phyloP scores from a whole-genome alignment of 2,329 filamentous ascomycete genomes.

The Diaporthe sp. region DNA sequence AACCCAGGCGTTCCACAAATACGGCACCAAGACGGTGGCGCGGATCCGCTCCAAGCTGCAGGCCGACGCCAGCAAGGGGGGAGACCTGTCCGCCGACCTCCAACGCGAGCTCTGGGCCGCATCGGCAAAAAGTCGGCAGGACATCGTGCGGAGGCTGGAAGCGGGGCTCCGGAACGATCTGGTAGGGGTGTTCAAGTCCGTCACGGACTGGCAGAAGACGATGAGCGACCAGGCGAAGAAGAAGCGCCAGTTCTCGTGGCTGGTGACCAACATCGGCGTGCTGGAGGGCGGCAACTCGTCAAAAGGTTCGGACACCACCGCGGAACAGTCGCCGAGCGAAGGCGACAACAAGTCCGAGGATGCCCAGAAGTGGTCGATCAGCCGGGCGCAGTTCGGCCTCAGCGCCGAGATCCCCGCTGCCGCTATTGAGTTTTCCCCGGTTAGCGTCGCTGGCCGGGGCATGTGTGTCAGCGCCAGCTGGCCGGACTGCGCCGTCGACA shows the following conservation, averaged over 20 bases:
- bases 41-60: slow-evolving; percentile 47
- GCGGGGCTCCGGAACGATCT: slow-evolving; percentile 50
- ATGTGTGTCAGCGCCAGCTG: slow-evolving; percentile 36
- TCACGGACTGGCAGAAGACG: slow-evolving; percentile 53
- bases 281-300: slow-evolving; percentile 45
- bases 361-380: slow-evolving; percentile 47
- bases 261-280: slow-evolving; percentile 55
- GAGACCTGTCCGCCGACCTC: slow-evolving; percentile 48
- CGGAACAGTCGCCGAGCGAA: neutral
- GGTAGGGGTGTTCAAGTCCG: slow-evolving; percentile 51
- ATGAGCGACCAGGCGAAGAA: slow-evolving; percentile 48
- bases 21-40: slow-evolving; percentile 44
- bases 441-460: slow-evolving; percentile 47
- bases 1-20: slow-evolving; percentile 43
- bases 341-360: neutral
- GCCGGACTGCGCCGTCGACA: slow-evolving; percentile 38
- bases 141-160: slow-evolving; percentile 48
- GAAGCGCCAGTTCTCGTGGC: slow-evolving; percentile 50
- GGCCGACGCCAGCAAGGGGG: slow-evolving; percentile 2
- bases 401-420: slow-evolving; percentile 50
- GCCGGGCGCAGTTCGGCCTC: slow-evolving; percentile 48
- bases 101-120: slow-evolving; percentile 51
- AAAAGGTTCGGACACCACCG: neutral
- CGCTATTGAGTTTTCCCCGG: slow-evolving; percentile 47
- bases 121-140: slow-evolving; percentile 47